These are phyloP conservation scores for Mytilinidion resinicola DNA, from an alignment of 495 filamentous ascomycete species.

Conservation along the genomic window DNA sequence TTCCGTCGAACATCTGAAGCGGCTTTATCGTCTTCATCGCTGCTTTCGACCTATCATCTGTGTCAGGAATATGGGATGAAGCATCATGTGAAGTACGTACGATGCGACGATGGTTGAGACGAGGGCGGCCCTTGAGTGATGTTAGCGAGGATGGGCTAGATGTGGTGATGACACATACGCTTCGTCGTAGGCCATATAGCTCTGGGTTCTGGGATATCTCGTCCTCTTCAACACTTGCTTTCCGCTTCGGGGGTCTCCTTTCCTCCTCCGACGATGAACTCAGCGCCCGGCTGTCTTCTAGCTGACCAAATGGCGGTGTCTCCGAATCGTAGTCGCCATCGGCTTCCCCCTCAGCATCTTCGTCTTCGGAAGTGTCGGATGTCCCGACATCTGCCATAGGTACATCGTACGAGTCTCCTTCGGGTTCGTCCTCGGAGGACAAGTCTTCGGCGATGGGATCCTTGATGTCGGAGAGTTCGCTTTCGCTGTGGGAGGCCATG, in stretches of 20 bases:
- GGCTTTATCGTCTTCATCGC: conserved; percentile 66
- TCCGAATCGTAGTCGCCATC: conserved; percentile 75
- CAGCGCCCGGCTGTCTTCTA: conserved; percentile 36
- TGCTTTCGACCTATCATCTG: conserved; percentile 56
- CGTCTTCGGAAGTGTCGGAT: conserved; percentile 49
- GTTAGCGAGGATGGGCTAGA: conserved; percentile 2
- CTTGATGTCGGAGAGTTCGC: conserved; percentile 36
- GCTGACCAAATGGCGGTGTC: conserved; percentile 40
- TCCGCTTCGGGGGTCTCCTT: conserved; percentile 65
- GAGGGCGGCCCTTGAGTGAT: conserved; percentile 45
- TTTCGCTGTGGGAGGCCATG: conserved; percentile 46
- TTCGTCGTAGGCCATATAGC: conserved; percentile 86
- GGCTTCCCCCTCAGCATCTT: conserved; percentile 62
- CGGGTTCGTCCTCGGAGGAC: conserved; percentile 21
- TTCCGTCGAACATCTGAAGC: conserved; percentile 55
- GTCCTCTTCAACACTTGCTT: conserved; percentile 62
- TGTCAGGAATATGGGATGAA: conserved; percentile 19
- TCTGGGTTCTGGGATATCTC: conserved; percentile 91
- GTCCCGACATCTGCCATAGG: conserved; percentile 42
- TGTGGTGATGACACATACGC: conserved; percentile 52
- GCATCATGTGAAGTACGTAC: conserved; percentile 30
- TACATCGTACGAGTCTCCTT: conserved; percentile 27
- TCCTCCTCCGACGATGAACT: conserved; percentile 63
- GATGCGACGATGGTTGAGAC: conserved; percentile 45
- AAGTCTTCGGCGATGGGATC: conserved; percentile 30